Base-by-base conservation (phyloP, 179 eudicot genomes). In the Beta lomatogona region DNA sequence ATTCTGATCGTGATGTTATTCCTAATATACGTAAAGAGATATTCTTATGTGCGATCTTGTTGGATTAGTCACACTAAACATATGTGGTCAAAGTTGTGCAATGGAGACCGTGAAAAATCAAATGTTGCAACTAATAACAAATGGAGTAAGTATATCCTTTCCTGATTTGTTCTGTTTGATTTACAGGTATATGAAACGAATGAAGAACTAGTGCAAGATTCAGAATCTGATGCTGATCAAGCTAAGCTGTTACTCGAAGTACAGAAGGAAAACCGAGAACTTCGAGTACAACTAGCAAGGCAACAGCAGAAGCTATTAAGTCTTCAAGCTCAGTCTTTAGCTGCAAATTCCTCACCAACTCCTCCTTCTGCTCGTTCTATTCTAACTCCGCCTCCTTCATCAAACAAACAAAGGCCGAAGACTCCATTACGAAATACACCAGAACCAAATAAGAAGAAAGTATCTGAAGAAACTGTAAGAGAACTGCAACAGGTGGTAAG, bases 241-340 rank as follows among this genome's bases (percentile, higher is more conserved):
- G 93, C 95, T 48, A 93, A 92, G 85, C 80, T 94, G 66, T 60
- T 94, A 57, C 91, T 94, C 1, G 93, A 91, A 84, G 86, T 94
- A 73, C 97, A 94, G 83, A 91, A 91, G 83, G 94, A 94, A 80
- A 94, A 93, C 80, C 89, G 93, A 4, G 94, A 91, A 65, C 85
- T 93, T 72, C 76, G 97, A 78, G 88, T 87, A 28, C 93, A 89
- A 82, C 79, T 91, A 80, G 97, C 93, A 79, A 86, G 83, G 61
- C 97, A 91, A 79, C 94, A 91, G 70, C 97, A 93, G 73, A 91
- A 91, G 88, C 84, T 93, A 50, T 41, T 91, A 58, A 84, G 87
- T 59, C 70, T 91, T 58, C 90, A 90, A 89, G 91, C 94, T 64
- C 92, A 91, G 55, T 85, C 92, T 16, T 82, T 93, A 61, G 94